Base-by-base conservation (phyloP, 2,329 filamentous ascomycete species). In the Nothophoma quercina region DNA sequence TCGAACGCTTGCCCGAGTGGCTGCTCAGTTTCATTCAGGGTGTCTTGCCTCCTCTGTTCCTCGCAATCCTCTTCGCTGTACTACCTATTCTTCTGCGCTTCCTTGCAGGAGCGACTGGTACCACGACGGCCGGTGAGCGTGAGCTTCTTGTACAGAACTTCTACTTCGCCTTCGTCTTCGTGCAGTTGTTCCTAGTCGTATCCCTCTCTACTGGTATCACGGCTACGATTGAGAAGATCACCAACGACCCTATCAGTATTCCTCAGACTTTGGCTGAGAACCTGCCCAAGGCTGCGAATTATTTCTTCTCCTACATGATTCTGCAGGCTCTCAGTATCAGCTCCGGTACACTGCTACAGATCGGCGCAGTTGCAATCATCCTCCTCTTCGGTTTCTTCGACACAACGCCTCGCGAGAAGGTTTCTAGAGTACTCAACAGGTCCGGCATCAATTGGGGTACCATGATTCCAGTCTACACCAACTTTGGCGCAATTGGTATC, bases 241-340 rank as follows among this genome's bases (percentile, higher is more conserved):
- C 88, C 3, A 74, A 84, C 28, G 81, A 90, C 36, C 86, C 91
- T 7, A 76, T 79, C n/a, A 82, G 81, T 29, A 84, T 96, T 51
- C 85, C 95, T 0, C 74, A 85, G 15, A 81, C 89, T 0, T 78
- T 99, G 22, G 93, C 93, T 0, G 73, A 80, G 9, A 95, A 93
- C 55, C 78, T 99, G 5, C 95, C 95, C 2, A 89, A 86, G 62
- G 88, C 93, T 0, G 89, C 91, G 63, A 96, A 97, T 70, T 99
- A 98, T 75, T 99, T 98, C 79, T 98, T 97, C 81, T 93, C 91
- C 1, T 99, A 99, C 82, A 93, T 99, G 87, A 88, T 97, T 70
- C 86, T 99, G 8, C 95, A 98, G 68, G 91, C 93, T 0, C 82
- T 98, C 64, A 92, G 91, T 58, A 92, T 91, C 58, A 96, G 92